phyloP scores from a whole-genome alignment of 1,139 yeast genomes.

The Candida sp. region DNA sequence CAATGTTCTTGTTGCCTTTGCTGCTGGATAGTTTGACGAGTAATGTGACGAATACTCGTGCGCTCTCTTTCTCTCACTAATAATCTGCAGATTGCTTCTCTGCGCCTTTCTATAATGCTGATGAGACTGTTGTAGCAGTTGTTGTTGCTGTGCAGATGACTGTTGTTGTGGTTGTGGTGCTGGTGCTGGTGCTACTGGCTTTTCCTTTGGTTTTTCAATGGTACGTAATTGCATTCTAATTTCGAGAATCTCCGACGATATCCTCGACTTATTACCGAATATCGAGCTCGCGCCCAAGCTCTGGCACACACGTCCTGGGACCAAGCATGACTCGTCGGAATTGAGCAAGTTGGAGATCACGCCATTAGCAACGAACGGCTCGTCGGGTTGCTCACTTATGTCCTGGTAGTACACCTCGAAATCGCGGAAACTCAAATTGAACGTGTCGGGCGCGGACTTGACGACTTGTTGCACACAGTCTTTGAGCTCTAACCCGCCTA shows the following conservation, averaged over 20 bases:
- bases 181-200: constrained; percentile 8
- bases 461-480: constrained; percentile 55
- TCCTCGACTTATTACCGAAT: constrained; percentile 46
- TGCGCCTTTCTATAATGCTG: neutral
- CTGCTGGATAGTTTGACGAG: constrained; percentile 26
- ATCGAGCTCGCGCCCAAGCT: constrained; percentile 59
- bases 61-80: constrained; percentile 12
- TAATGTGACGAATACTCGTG: constrained; percentile 10
- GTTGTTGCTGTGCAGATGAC: constrained; percentile 8
- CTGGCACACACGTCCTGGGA: constrained; percentile 77
- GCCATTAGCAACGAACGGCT: constrained; percentile 79
- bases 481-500: constrained; percentile 62
- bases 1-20: constrained; percentile 68
- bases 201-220: constrained; percentile 25
- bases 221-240: constrained; percentile 62
- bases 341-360: constrained; percentile 51
- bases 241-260: constrained; percentile 63
- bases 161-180: constrained; percentile 8
- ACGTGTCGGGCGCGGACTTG: constrained; percentile 62
- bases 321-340: constrained; percentile 33
- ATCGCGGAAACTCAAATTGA: constrained; percentile 51
- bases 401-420: constrained; percentile 77
- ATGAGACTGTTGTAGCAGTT: neutral
- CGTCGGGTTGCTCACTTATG: constrained; percentile 71
- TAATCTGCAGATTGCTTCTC: constrained; percentile 5